Conservation (phyloP, 805 yeast genomes). For the Metschnikowia orientalis region DNA sequence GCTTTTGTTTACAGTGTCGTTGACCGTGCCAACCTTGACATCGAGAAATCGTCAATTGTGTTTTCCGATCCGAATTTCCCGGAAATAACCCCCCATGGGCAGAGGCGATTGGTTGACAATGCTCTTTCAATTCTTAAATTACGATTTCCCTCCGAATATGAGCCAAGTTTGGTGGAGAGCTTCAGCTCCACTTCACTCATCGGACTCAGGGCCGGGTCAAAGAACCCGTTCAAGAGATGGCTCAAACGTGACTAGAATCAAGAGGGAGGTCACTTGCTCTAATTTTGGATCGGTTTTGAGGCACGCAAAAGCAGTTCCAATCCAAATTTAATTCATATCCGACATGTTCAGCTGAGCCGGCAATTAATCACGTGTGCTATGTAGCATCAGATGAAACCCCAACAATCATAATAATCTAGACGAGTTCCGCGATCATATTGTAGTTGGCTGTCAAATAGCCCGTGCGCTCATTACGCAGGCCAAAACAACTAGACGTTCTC, state of each 20-base stretch:
- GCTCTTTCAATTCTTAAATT: slow-evolving; percentile 30
- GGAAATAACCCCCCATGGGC: slow-evolving; percentile 20
- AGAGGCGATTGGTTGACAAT: slow-evolving; percentile 29
- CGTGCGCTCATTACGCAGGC: slow-evolving; percentile 2
- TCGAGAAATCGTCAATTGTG: slow-evolving; percentile 28
- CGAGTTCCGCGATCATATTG: no score
- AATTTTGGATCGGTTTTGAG: no score
- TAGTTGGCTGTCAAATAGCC: no score
- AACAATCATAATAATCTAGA: no score
- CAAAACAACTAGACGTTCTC: slow-evolving; percentile 3
- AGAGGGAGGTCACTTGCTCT: no score
- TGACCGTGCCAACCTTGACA: slow-evolving; percentile 29
- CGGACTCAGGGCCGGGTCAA: slow-evolving; percentile 21
- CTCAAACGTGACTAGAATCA: slow-evolving; percentile 23
- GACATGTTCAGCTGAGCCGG: no score
- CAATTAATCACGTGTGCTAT: no score
- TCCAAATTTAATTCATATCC: no score
- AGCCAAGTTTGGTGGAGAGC: slow-evolving; percentile 15
- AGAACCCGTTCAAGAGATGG: slow-evolving; percentile 42
- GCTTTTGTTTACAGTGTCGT: slow-evolving; percentile 30
- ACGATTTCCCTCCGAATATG: slow-evolving; percentile 23
- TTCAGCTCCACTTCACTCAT: slow-evolving; percentile 25
- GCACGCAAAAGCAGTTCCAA: no score
- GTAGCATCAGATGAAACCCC: no score
- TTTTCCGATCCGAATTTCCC: slow-evolving; percentile 25